Evolutionary conservation across 768 basidiomycete genomes (phyloP).

Genomic region (Ramaria sp.): DNA sequence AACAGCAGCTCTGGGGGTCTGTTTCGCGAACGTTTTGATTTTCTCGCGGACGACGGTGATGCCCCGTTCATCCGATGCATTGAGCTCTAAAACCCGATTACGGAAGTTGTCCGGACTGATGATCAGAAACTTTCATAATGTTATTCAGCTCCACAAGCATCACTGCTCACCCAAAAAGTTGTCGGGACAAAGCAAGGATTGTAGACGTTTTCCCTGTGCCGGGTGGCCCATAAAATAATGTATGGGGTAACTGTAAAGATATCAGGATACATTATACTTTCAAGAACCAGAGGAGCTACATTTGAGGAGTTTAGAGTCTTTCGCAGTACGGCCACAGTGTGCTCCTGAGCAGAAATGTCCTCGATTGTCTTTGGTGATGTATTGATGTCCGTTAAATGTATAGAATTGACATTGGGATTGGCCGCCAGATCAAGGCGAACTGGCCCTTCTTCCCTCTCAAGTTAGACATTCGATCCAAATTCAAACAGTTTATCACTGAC

Average conservation of each 20-base stretch:
- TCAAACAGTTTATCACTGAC: too few relatives aligned
- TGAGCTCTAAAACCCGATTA: conserved; percentile 87
- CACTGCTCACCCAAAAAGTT: conserved; percentile 77
- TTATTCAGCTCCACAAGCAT: not conserved
- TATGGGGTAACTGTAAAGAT: conserved; percentile 79
- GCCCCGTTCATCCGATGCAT: conserved; percentile 97
- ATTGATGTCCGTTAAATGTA: too few relatives aligned
- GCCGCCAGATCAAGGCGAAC: too few relatives aligned
- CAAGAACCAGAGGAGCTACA: conserved; percentile 31
- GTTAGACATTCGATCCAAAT: too few relatives aligned
- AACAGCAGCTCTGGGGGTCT: conserved; percentile 69
- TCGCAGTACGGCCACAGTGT: conserved; percentile 83
- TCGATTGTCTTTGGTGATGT: conserved; percentile 96
- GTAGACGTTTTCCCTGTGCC: conserved; percentile 99
- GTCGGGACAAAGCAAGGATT: conserved; percentile 85
- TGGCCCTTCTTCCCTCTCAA: too few relatives aligned
- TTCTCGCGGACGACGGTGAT: conserved; percentile 96
- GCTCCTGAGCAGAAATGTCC: conserved; percentile 95
- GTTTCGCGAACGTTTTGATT: conserved; percentile 94
- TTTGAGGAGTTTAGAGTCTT: conserved; percentile 92
- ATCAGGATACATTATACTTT: not conserved
- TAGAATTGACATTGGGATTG: too few relatives aligned
- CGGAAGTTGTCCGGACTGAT: conserved; percentile 87
- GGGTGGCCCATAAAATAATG: conserved; percentile 99
- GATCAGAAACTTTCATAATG: not conserved